Conservation (phyloP, 768 basidiomycete genomes). For the Tricholomella constricta region DNA sequence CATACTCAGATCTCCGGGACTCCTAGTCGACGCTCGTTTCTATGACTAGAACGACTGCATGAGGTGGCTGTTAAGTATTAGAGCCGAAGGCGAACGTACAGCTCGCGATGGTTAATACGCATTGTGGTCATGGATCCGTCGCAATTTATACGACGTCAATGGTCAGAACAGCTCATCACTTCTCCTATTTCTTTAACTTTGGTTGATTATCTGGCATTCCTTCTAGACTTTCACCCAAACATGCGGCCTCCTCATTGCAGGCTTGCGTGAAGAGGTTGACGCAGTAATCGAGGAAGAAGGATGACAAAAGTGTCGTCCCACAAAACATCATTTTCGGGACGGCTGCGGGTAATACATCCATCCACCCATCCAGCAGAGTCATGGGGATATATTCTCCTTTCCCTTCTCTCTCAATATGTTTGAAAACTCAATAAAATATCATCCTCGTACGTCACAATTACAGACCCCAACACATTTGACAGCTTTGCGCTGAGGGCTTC, state of each 20-base stretch:
- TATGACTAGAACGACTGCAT: slow-evolving; percentile 44
- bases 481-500: slow-evolving; percentile 10
- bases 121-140: slow-evolving; percentile 31
- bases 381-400: too few species aligned
- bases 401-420: too few species aligned
- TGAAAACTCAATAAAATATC: too few species aligned
- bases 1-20: neutral
- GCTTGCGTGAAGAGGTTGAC: slow-evolving; percentile 45
- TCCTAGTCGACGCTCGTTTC: neutral
- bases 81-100: slow-evolving; percentile 30
- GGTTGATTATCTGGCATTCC: neutral
- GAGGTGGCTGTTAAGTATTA: slow-evolving; percentile 46
- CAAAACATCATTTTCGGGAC: slow-evolving; percentile 44
- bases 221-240: slow-evolving; percentile 38
- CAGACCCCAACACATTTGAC: neutral
- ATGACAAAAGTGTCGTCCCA: slow-evolving; percentile 38
- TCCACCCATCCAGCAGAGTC: slow-evolving; percentile 47
- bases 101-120: neutral
- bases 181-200: neutral
- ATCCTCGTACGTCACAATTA: too few species aligned
- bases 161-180: slow-evolving; percentile 22
- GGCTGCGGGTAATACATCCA: too few species aligned
- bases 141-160: slow-evolving; percentile 43
- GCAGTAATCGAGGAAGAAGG: slow-evolving; percentile 35
- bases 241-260: slow-evolving; percentile 34